These are phyloP conservation scores for Pistacia atlantica DNA, from an alignment of 345 rosid genomes.

Conservation along the genomic window DNA sequence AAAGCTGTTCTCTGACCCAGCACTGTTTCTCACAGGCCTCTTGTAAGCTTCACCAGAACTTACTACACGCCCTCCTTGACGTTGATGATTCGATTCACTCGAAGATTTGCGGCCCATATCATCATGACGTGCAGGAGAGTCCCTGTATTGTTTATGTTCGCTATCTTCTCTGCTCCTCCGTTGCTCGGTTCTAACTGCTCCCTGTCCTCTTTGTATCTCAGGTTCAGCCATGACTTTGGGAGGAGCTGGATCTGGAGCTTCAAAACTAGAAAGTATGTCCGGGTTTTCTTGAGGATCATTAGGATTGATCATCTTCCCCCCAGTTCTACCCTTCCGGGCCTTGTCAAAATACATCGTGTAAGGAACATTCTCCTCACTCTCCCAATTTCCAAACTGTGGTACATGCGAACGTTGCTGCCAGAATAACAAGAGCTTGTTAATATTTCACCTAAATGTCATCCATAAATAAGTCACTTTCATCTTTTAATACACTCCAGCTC, in stretches of 20 bases:
- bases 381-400: conserved; percentile 94
- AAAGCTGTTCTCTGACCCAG: conserved; percentile 58
- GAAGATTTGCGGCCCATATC: conserved; percentile 35
- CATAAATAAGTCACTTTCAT: neutral
- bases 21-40: conserved; percentile 47
- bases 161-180: conserved; percentile 46
- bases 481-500: neutral
- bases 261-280: conserved; percentile 32
- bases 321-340: conserved; percentile 72
- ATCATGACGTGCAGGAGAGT: conserved; percentile 51
- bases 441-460: neutral
- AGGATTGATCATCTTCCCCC: conserved; percentile 58
- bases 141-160: conserved; percentile 38
- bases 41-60: conserved; percentile 42
- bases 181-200: conserved; percentile 40
- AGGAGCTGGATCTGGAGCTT: conserved; percentile 42
- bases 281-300: conserved; percentile 75
- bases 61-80: conserved; percentile 51
- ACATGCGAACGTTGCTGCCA: conserved; percentile 72
- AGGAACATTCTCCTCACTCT: conserved; percentile 72
- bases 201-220: conserved; percentile 40
- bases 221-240: conserved; percentile 45
- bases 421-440: conserved; percentile 24
- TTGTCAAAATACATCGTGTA: conserved; percentile 87
- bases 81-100: conserved; percentile 41